phyloP scores from a whole-genome alignment of 140 eudicot species.

The Anethum foeniculum region DNA sequence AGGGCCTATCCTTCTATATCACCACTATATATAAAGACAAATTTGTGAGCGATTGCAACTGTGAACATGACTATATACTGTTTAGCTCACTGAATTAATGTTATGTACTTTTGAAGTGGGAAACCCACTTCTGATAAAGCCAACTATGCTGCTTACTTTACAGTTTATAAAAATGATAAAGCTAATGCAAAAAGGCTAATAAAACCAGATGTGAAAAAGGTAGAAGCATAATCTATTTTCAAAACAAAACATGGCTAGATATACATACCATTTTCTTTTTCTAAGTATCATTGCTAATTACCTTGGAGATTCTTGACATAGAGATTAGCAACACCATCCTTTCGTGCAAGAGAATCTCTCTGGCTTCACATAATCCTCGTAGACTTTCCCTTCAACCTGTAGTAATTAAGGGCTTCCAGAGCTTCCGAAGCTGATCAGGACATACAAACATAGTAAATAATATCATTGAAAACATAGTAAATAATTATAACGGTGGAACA shows the following conservation, averaged over 20 bases:
- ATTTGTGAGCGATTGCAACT: neutral
- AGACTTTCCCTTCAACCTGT: constrained; percentile 19
- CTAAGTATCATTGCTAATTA: neutral
- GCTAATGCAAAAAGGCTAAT: neutral
- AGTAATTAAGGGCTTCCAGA: constrained; percentile 25
- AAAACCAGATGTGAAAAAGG: no score
- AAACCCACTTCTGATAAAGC: neutral
- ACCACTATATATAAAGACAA: no score
- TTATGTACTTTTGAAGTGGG: neutral
- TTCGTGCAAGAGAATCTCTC: constrained; percentile 28
- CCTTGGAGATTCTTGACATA: constrained; percentile 42
- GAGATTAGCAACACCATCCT: constrained; percentile 31
- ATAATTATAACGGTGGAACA: no score
- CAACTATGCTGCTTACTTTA: constrained; percentile 2
- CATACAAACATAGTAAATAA: neutral
- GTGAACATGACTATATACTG: neutral
- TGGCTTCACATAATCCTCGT: constrained; percentile 47
- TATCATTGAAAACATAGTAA: neutral
- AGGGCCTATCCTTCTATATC: no score
- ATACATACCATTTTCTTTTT: no score
- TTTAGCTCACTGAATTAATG: neutral
- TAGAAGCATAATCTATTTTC: neutral
- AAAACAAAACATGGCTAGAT: neutral
- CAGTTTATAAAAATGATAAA: no score
- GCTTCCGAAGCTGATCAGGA: constrained; percentile 34